A percentile compares a stretch with the other conserved stretches of the same genome.
phyloP scores from a whole-genome alignment of 164 flowering plant species.

The Macadamia tetraphylla region DNA sequence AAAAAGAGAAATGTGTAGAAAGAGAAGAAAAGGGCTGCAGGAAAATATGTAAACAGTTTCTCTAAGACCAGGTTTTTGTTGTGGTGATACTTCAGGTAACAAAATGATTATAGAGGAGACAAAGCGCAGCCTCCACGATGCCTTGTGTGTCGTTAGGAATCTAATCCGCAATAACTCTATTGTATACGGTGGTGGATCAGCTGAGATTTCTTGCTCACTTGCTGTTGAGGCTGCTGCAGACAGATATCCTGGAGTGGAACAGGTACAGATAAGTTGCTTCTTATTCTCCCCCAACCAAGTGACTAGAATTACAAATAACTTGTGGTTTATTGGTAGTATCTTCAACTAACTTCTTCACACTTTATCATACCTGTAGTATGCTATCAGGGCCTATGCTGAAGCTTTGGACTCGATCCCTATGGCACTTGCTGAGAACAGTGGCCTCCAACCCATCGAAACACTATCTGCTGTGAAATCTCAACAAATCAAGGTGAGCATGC shows the following conservation, averaged over 20 bases:
- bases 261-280: slow-evolving; percentile 39
- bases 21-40: too few species aligned
- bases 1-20: too few species aligned
- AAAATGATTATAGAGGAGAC: slow-evolving; percentile 99
- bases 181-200: slow-evolving; percentile 97
- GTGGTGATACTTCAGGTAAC: slow-evolving; percentile 57
- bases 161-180: slow-evolving; percentile 89
- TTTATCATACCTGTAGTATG: slow-evolving; percentile 55
- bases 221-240: slow-evolving; percentile 98
- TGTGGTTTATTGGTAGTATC: too few species aligned
- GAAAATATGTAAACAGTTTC: too few species aligned
- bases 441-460: slow-evolving; percentile 95
- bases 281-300: not conserved
- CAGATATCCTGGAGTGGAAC: slow-evolving; percentile 91
- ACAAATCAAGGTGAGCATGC: slow-evolving; percentile 70
- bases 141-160: slow-evolving; percentile 92
- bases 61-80: slow-evolving; percentile 1
- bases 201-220: slow-evolving; percentile 93
- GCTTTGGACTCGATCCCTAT: slow-evolving; percentile 92
- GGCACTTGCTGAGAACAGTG: slow-evolving; percentile 99
- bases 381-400: slow-evolving; percentile 93
- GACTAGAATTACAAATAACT: too few species aligned
- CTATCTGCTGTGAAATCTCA: slow-evolving; percentile 90
- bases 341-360: not conserved
- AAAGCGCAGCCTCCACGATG: slow-evolving; percentile 95